Evolutionary conservation across 1,139 yeast genomes (phyloP).

Genomic region (Groenewaldozyma sp.): DNA sequence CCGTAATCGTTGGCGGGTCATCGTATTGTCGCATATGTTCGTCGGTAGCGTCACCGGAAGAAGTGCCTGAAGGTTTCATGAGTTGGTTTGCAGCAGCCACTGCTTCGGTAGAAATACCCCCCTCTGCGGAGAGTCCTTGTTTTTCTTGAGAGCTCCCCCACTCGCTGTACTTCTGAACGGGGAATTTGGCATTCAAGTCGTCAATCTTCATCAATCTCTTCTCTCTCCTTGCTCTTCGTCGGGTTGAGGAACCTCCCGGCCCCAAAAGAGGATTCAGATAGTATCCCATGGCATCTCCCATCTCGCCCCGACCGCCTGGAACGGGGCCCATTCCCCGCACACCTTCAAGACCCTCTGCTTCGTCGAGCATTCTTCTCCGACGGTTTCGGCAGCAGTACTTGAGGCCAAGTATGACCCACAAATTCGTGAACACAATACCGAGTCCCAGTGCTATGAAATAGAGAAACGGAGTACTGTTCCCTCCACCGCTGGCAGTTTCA

Average conservation of each 20-base stretch:
- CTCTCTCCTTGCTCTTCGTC: slow-evolving; percentile 11
- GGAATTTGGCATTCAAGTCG: slow-evolving; percentile 60
- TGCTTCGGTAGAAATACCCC: slow-evolving; percentile 19
- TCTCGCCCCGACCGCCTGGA: background rate
- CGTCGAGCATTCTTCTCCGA: slow-evolving; percentile 13
- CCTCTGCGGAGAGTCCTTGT: slow-evolving; percentile 17
- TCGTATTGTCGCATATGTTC: too few relatives aligned
- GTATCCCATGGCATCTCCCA: slow-evolving; percentile 6
- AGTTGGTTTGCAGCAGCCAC: slow-evolving; percentile 8
- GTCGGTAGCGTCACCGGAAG: too few relatives aligned
- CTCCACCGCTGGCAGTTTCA: background rate
- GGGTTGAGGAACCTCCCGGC: slow-evolving; percentile 12
- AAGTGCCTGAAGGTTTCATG: background rate
- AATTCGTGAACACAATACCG: slow-evolving; percentile 31
- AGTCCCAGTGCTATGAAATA: slow-evolving; percentile 34
- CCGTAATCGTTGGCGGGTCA: background rate
- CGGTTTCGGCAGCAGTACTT: slow-evolving; percentile 29
- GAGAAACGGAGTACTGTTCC: slow-evolving; percentile 22
- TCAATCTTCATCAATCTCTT: slow-evolving; percentile 37
- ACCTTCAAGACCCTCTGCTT: slow-evolving; percentile 10
- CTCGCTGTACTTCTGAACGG: slow-evolving; percentile 45
- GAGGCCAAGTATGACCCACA: slow-evolving; percentile 31
- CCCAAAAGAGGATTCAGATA: slow-evolving; percentile 17
- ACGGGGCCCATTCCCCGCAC: slow-evolving; percentile 13
- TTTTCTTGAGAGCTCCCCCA: slow-evolving; percentile 20